Evolutionary conservation across 179 eudicot species (phyloP).

Genomic region (Beta corolliflora): DNA sequence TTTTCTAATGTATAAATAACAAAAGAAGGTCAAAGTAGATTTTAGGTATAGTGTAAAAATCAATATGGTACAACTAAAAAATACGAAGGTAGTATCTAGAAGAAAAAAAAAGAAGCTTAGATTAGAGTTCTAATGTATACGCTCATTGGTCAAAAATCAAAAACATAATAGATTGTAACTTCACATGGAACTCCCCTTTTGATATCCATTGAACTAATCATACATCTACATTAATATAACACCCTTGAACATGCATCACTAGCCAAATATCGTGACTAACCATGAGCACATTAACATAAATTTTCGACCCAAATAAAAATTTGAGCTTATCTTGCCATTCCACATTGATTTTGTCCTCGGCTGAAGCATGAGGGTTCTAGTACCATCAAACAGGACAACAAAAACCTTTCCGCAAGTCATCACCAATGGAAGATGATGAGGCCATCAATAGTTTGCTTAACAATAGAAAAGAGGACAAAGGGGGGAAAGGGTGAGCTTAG

Average conservation of each 20-base stretch:
- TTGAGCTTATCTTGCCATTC: background rate
- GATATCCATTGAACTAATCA: background rate
- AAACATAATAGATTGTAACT: background rate
- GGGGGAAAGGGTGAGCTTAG: too few relatives aligned
- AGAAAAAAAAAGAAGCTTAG: background rate
- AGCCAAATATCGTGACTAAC: background rate
- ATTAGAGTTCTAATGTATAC: background rate
- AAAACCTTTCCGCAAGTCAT: background rate
- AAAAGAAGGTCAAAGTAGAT: too few relatives aligned
- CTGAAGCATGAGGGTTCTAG: background rate
- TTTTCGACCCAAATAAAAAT: background rate
- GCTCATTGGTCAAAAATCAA: background rate
- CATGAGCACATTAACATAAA: background rate
- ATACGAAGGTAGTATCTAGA: too few relatives aligned
- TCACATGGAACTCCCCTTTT: background rate
- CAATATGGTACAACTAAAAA: too few relatives aligned
- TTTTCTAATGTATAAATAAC: too few relatives aligned
- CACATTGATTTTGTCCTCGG: background rate
- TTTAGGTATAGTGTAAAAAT: too few relatives aligned
- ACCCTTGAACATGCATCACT: background rate
- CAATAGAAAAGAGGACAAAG: too few relatives aligned
- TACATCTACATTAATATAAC: background rate
- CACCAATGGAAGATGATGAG: background rate
- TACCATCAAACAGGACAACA: background rate
- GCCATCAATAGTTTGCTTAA: background rate